Percentiles rank a stretch among this genome's conserved stretches.
Evolutionary conservation across 495 filamentous ascomycete genomes (phyloP).

Genomic region (Podospora didyma): DNA sequence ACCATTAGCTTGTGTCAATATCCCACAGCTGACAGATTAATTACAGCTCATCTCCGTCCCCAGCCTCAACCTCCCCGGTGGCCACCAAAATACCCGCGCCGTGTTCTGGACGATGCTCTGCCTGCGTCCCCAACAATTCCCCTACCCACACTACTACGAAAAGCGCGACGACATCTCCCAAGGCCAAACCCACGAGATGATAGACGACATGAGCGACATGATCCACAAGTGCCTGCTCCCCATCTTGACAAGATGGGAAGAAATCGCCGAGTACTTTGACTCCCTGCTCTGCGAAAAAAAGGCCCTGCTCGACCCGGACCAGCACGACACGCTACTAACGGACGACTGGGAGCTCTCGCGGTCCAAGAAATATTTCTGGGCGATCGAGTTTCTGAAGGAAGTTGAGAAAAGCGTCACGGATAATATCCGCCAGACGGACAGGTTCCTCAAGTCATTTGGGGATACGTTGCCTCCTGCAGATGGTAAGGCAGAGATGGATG

Average conservation of each 20-base stretch:
- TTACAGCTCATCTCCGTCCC: slow-evolving; percentile 1
- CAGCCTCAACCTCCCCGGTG: not conserved
- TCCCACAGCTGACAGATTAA: not conserved
- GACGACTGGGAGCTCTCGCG: slow-evolving; percentile 12
- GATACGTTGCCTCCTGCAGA: not conserved
- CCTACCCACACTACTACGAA: slow-evolving; percentile 6
- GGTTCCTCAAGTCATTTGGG: not conserved
- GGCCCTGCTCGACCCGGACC: slow-evolving; percentile 2
- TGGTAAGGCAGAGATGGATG: not conserved
- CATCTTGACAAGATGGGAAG: slow-evolving; percentile 1
- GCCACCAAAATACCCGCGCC: not conserved
- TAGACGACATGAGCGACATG: slow-evolving; percentile 4
- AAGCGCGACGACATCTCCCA: not conserved
- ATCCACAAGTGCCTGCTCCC: not conserved
- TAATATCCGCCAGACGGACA: slow-evolving; percentile 8
- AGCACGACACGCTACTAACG: slow-evolving; percentile 1
- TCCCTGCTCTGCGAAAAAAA: not conserved
- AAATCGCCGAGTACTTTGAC: slow-evolving; percentile 5
- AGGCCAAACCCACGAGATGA: slow-evolving; percentile 1
- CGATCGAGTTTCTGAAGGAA: slow-evolving; percentile 11
- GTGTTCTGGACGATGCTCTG: slow-evolving; percentile 5
- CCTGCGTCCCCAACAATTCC: not conserved
- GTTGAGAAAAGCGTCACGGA: slow-evolving; percentile 3
- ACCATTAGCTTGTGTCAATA: not conserved
- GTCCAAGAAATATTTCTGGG: slow-evolving; percentile 16